Conservation (phyloP, 192 early-diverging fungal species). For the Umbelopsis sp. region DNA sequence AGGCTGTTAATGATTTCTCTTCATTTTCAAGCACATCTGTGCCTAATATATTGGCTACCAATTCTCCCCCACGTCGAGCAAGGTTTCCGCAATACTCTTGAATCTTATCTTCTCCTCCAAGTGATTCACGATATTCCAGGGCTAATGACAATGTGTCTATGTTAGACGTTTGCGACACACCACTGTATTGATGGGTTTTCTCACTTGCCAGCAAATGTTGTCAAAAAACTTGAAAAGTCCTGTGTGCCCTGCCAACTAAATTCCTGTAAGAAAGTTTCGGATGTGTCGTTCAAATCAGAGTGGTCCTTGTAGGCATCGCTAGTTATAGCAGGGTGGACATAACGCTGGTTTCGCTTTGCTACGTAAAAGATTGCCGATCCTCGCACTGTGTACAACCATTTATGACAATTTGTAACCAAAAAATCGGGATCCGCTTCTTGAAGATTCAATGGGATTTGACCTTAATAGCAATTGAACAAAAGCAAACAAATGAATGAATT, state of each 20-base stretch:
- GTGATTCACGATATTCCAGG: conserved; percentile 49
- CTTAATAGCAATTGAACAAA: conserved; percentile 5
- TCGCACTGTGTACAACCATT: conserved; percentile 64
- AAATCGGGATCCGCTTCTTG: conserved; percentile 61
- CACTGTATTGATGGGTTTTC: too few relatives aligned
- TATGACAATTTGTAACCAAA: conserved; percentile 66
- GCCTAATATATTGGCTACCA: conserved; percentile 59
- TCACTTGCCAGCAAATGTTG: conserved; percentile 24
- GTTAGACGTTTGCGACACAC: conserved; percentile 22
- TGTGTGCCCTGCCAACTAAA: conserved; percentile 50
- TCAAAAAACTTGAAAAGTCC: conserved; percentile 40
- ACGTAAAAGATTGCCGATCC: conserved; percentile 58
- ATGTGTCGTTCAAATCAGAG: background rate
- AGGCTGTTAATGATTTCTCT: conserved; percentile 42
- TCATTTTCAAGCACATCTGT: conserved; percentile 53
- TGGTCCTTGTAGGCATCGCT: conserved; percentile 37
- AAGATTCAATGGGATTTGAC: conserved; percentile 64
- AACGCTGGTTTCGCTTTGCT: conserved; percentile 46
- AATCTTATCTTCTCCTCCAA: conserved; percentile 64
- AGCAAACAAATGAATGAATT: background rate
- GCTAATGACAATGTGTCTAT: conserved; percentile 41
- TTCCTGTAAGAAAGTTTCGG: conserved; percentile 42
- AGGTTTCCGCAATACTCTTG: conserved; percentile 53
- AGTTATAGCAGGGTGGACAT: conserved; percentile 49
- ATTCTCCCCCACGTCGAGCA: conserved; percentile 54